A percentile compares a stretch with the other conserved stretches of the same genome.
These are phyloP conservation scores for Leishmania guyanensis DNA, from an alignment of 208 protist species.

Conservation along the genomic window DNA sequence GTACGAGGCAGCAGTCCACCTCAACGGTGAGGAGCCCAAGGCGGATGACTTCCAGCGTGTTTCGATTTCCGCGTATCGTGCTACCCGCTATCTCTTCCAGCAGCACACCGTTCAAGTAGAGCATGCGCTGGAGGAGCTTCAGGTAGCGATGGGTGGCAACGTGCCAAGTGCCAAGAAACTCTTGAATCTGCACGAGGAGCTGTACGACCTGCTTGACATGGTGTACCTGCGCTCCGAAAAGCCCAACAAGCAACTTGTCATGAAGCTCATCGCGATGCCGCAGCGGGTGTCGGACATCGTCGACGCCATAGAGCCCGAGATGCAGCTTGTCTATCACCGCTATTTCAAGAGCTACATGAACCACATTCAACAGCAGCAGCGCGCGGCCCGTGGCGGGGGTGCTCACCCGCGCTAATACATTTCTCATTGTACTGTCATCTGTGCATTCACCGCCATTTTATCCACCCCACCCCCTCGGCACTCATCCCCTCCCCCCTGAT, in stretches of 20 bases:
- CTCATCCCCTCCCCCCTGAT: no score
- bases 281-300: constrained; percentile 74
- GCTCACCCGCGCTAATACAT: background rate
- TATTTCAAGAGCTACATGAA: constrained; percentile 72
- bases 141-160: constrained; percentile 56
- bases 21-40: constrained; percentile 26
- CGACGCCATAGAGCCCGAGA: constrained; percentile 79
- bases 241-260: constrained; percentile 47
- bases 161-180: constrained; percentile 79
- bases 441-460: background rate
- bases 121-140: constrained; percentile 67
- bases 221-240: constrained; percentile 77
- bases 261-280: constrained; percentile 78
- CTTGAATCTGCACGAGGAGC: constrained; percentile 79
- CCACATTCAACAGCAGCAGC: constrained; percentile 39
- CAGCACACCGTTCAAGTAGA: constrained; percentile 85
- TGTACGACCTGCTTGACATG: constrained; percentile 77
- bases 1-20: constrained; percentile 48
- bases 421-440: background rate
- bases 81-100: constrained; percentile 82
- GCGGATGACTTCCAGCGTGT: constrained; percentile 42
- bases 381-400: constrained; percentile 18
- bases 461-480: background rate
- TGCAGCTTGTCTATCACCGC: constrained; percentile 72
- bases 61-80: constrained; percentile 58